Conservation (phyloP, 1,139 yeast genomes). For the Debaryomycetaceae sp. region DNA sequence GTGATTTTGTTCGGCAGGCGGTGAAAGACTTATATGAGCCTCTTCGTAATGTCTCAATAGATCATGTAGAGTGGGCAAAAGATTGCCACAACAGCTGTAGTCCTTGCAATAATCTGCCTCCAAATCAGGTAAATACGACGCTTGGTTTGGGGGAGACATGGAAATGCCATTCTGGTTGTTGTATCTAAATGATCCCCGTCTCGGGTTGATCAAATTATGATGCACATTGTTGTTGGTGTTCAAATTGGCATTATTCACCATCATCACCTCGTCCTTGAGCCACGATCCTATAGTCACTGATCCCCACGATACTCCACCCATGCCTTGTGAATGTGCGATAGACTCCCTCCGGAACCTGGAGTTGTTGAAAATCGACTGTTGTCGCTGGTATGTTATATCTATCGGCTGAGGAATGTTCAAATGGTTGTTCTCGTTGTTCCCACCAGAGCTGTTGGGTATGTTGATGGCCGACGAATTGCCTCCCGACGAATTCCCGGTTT, state of each 20-base stretch:
- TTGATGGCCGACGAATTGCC: conserved; percentile 13
- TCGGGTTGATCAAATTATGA: conserved; percentile 37
- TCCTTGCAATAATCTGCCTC: conserved; percentile 97
- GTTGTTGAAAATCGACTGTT: conserved; percentile 36
- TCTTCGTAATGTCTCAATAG: conserved; percentile 93
- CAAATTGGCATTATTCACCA: conserved; percentile 30
- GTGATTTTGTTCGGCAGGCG: conserved; percentile 39
- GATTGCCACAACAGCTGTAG: conserved; percentile 92
- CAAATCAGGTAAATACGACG: conserved; percentile 81
- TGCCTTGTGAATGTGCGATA: conserved; percentile 93
- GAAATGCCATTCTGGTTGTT: conserved; percentile 25
- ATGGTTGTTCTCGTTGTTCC: conserved; percentile 5
- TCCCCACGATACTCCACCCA: conserved; percentile 99
- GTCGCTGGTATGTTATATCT: conserved; percentile 45
- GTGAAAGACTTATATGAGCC: conserved; percentile 82
- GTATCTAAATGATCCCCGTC: conserved; percentile 42
- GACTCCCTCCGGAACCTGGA: conserved; percentile 69
- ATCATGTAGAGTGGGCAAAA: conserved; percentile 90
- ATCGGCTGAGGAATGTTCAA: conserved; percentile 41
- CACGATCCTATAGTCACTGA: conserved; percentile 92
- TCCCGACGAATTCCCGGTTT: conserved; percentile 15
- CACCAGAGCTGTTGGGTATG: conserved; percentile 11
- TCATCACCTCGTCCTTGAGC: conserved; percentile 88
- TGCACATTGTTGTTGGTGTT: conserved; percentile 17
- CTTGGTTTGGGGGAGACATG: conserved; percentile 64